Conservation (phyloP, 23 red algal species). For the Gracilaria caudata region DNA sequence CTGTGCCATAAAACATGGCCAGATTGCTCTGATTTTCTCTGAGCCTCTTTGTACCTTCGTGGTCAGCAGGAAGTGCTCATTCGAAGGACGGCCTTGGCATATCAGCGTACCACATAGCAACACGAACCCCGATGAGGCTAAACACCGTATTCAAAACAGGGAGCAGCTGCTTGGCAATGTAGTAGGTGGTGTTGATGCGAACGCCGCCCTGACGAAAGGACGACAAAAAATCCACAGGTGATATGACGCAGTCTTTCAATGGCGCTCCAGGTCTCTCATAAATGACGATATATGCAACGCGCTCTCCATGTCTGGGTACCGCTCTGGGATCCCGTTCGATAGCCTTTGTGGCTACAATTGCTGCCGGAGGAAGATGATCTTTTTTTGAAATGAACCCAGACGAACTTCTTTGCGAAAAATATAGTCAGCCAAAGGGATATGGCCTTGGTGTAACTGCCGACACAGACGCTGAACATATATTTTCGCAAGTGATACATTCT, state of each 20-base stretch:
- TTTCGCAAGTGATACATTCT: conserved; percentile 79
- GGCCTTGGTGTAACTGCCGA: conserved; percentile 62
- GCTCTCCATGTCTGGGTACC: conserved; percentile 84
- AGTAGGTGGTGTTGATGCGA: conserved; percentile 92
- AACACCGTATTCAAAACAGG: conserved; percentile 86
- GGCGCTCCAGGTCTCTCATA: conserved; percentile 79
- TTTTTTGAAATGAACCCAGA: conserved; percentile 78
- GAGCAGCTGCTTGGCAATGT: conserved; percentile 92
- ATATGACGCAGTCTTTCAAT: conserved; percentile 86
- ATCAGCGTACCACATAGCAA: conserved; percentile 79
- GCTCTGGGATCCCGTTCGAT: conserved; percentile 73
- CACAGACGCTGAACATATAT: conserved; percentile 62
- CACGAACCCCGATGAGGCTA: conserved; percentile 72
- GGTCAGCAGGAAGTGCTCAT: not conserved
- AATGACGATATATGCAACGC: conserved; percentile 94
- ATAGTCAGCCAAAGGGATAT: conserved; percentile 69
- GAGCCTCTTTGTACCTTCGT: not conserved
- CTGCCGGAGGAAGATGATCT: conserved; percentile 85
- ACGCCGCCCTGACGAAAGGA: conserved; percentile 19
- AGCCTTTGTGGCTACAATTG: conserved; percentile 78
- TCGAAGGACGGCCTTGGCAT: conserved; percentile 68
- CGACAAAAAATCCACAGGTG: conserved; percentile 58
- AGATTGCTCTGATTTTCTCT: conserved; percentile 51
- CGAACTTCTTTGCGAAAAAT: conserved; percentile 95
- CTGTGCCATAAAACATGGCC: conserved; percentile 51